Evolutionary conservation across 2,329 filamentous ascomycete genomes (phyloP), one percentile per base, ranked within the genome.

Genomic region (Fusarium pseudonygamai): DNA sequence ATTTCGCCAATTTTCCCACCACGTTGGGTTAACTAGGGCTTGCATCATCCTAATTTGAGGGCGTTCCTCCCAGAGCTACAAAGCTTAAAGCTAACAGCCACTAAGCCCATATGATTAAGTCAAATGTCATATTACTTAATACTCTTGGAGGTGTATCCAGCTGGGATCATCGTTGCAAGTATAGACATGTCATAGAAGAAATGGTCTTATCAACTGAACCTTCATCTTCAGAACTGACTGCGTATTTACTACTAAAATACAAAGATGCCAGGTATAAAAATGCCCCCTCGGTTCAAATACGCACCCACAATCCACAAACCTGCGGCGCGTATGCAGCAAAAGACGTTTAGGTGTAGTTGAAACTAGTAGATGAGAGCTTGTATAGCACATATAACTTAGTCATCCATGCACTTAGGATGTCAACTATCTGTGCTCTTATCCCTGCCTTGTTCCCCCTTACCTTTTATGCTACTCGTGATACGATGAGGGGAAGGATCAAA

Each of bases 121-220:
- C 1, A 6, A 28, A 7, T 46, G 4, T 28, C 45, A 28, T 15
- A 7, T 46, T 15, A 15, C 20, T 15, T 28, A 18, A 4, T 46
- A 5, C 20, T 47, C 45, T 47, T 47, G 45, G 9, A 1, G 28
- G 6, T 22, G 13, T 28, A 16, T 47, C 4, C 4, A 47, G 4
- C 0, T 0, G 14, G 20, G 26, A 9, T 30, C 1, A n/a, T 18
- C 13, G 2, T n/a, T 7, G 11, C 15, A 32, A 18, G 7, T 2
- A n/a, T 10, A 32, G 22, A 32, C 2, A 16, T 49, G 0, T 3
- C 22, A 2, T n/a, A 3, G 28, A 32, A 32, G 22, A 24, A 32
- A 34, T 32, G 11, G 11, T 13, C 16, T 24, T 10, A 7, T n/a
- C 22, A 49, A n/a, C 20, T 13, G 1, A 24, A 32, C 1, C 11